Base-by-base conservation (phyloP, 1,284 basidiomycete genomes). In the Calocybe gambosa region DNA sequence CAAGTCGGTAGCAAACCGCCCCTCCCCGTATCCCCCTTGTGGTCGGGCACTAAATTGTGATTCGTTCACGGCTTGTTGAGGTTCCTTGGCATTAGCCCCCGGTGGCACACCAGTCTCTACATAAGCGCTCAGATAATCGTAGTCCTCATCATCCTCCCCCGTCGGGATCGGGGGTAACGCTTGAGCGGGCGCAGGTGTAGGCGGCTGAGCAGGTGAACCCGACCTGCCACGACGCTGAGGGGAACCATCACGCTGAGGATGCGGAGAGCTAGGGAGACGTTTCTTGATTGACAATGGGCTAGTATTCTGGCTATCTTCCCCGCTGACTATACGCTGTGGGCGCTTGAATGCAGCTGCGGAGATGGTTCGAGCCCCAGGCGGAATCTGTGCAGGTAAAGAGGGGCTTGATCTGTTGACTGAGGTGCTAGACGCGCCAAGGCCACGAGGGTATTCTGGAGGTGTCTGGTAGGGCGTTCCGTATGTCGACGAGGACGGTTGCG, bases 341-440 rank as follows among this genome's bases (percentile, higher is more conserved):
- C 82, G 68, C 58, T 76, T 76, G 65, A 89, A 89, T 18, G 85
- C 85, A 6, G 84, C 82, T 0, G 85, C 85, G 1, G 83, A 78
- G 46, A 89, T 87, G 35, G 77, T 89, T 28, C 80, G 73, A 10
- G 67, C 49, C 6, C 69, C 71, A 12, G 57, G 49, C 39, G 62
- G 58, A 20, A 52, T 42, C 18, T 54, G 55, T 13, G 55, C 38
- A 23, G 47, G 47, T 16, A 58, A 67, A 2, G 69, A 63, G 2
- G 71, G 69, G 5, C 69, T 67, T 1, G 64, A 62, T 38, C 53
- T 60, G 39, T 47, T 58, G 34, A 60, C 43, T 10, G 50, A 45
- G 9, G 50, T 57, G 21, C 51, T 54, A 6, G 55, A 35, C 5
- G 49, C n/a, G 3, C 59, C 53, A 3, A 57, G 43, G 2, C 50